phyloP scores from a whole-genome alignment of 805 yeast genomes.

The Candida succiphila region DNA sequence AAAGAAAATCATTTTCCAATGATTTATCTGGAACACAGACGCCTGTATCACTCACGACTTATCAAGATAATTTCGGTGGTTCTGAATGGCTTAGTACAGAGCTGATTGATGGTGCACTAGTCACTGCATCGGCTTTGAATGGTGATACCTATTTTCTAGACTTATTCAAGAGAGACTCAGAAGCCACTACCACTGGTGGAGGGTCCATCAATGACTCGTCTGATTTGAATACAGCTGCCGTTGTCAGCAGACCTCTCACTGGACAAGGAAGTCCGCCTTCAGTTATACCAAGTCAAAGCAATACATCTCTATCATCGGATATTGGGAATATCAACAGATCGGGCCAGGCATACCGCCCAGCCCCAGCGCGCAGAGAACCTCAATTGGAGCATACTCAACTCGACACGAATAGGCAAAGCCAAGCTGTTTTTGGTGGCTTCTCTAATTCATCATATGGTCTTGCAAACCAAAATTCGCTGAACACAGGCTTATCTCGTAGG shows the following conservation, averaged over 20 bases:
- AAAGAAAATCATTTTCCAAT: conserved; percentile 1
- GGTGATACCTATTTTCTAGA: conserved; percentile 53
- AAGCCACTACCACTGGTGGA: neutral
- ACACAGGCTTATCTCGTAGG: neutral
- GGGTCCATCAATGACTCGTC: neutral
- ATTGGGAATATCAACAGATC: neutral
- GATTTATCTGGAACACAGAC: neutral
- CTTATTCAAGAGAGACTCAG: conserved; percentile 21
- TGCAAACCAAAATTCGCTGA: neutral
- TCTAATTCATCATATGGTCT: neutral
- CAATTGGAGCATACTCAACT: too few relatives aligned
- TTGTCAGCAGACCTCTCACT: neutral
- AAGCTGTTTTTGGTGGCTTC: too few relatives aligned
- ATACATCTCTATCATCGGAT: neutral
- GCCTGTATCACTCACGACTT: neutral
- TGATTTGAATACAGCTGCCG: neutral
- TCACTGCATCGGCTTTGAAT: conserved; percentile 64
- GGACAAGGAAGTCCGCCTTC: neutral
- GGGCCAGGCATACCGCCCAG: neutral
- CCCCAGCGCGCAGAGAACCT: neutral
- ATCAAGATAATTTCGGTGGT: conserved; percentile 20
- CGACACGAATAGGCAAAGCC: too few relatives aligned
- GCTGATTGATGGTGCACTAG: conserved; percentile 57
- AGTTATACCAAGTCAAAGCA: neutral
- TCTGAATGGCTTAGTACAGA: conserved; percentile 67